Evolutionary conservation across 148 eudicot species (phyloP), one percentile per base, ranked within the genome.

Genomic region (Rhododendron henanense): DNA sequence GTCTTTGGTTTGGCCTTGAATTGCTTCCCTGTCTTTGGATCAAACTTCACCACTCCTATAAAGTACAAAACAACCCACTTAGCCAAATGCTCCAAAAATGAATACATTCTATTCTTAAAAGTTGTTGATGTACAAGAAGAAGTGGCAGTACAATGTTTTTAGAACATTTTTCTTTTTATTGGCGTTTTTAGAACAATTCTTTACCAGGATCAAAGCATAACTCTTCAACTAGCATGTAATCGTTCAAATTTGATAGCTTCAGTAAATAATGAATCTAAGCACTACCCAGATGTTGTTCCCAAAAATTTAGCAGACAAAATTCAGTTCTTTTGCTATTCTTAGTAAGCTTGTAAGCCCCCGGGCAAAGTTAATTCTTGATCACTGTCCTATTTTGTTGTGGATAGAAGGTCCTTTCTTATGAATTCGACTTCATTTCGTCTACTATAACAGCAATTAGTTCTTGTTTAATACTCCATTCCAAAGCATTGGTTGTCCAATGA

Each of bases 21-120:
- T 25, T 88, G 90, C 48, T 88, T 88, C 48, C 90, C 90, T 3
- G 88, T 85, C 25, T 39, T 41, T 15, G 90, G 84, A 39, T 90
- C 87, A 25, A 86, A 84, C 84, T 90, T 90, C 31, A 83, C 90
- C 10, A 88, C 90, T 14, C 90, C 90, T 88, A 65, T 23, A 31
- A 6, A 44, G n/a, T 59, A 61, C 4, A 53, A 51, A 33, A 80
- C 65, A 16, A 5, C 47, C 51, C 23, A 75, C 10, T 76, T 8
- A 87, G 37, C 33, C 65, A 44, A 23, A 78, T n/a, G 23, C 51
- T 10, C 53, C 19, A 8, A 25, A 65, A 67, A 15, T 31, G 39
- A 31, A 71, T 65, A 65, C 33, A 9, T n/a, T 65, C 33, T 10
- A 10, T n/a, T 10, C 31, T n/a, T 65, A 65, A 2, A 8, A 65